Conservation (phyloP, 2,329 filamentous ascomycete genomes). For the Didymella keratinophila region DNA sequence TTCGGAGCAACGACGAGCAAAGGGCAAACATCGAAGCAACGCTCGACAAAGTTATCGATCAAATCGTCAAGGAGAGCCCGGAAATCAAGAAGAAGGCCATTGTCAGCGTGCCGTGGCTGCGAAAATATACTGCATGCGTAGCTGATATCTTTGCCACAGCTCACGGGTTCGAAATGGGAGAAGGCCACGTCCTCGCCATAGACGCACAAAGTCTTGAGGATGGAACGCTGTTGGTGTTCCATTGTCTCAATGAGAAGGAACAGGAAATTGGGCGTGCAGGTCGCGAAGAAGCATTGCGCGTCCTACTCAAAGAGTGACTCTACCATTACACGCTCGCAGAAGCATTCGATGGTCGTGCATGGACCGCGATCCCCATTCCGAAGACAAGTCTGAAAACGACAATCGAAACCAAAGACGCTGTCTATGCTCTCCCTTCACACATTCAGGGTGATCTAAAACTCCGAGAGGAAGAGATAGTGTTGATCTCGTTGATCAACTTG, state of each 20-base stretch:
- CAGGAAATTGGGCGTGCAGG: conserved; percentile 11
- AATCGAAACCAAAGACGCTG: neutral
- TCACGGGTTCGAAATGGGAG: neutral
- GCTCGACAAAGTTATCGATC: neutral
- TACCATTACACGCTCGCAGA: neutral
- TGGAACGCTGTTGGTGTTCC: conserved; percentile 1
- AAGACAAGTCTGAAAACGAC: neutral
- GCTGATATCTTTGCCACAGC: neutral
- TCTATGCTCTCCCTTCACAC: neutral
- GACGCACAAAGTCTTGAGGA: conserved; percentile 3
- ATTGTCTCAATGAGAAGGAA: neutral
- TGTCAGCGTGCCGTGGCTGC: neutral
- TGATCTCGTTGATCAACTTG: conserved; percentile 16
- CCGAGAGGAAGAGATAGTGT: conserved; percentile 41
- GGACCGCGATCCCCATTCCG: neutral
- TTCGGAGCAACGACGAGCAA: conserved; percentile 1
- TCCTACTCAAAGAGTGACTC: neutral
- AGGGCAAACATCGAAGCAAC: neutral
- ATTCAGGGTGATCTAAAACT: conserved; percentile 46
- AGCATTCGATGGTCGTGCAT: neutral
- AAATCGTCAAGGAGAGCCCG: neutral
- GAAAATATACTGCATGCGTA: neutral
- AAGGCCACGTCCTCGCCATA: conserved; percentile 3
- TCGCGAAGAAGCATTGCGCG: neutral
- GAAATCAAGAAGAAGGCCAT: neutral